Percentiles rank a stretch among this genome's conserved stretches.
These are phyloP conservation scores for Fusarium sublunatum DNA, from an alignment of 2,329 filamentous ascomycete genomes.

Conservation along the genomic window DNA sequence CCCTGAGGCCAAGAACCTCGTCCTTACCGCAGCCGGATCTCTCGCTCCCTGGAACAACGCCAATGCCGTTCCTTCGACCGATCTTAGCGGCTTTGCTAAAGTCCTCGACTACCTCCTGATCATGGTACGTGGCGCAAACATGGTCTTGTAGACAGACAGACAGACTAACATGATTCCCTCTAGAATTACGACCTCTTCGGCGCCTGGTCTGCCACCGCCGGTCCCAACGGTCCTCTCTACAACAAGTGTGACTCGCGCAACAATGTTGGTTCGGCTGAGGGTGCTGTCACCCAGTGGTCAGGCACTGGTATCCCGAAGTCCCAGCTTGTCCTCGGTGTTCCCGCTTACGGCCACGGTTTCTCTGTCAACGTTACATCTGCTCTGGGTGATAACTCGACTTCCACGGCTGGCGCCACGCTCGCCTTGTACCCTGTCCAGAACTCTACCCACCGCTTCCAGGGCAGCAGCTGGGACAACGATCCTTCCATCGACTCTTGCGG, in stretches of 20 bases:
- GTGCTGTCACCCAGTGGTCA: conserved; percentile 25
- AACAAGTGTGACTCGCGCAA: conserved; percentile 30
- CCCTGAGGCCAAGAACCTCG: conserved; percentile 22
- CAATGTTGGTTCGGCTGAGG: conserved; percentile 29
- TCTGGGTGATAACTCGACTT: background rate
- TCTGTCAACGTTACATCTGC: conserved; percentile 30
- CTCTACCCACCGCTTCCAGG: conserved; percentile 37
- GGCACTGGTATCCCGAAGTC: conserved; percentile 31
- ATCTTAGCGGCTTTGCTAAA: conserved; percentile 30
- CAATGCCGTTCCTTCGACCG: conserved; percentile 16
- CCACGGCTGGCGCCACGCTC: conserved; percentile 14
- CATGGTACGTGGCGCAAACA: conserved; percentile 13
- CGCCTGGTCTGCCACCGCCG: conserved; percentile 30
- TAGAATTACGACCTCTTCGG: conserved; percentile 41
- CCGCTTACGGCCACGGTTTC: conserved; percentile 36
- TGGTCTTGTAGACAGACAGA: accelerated
- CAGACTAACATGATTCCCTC: background rate
- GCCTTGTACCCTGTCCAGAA: conserved; percentile 33
- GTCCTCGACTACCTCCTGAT: conserved; percentile 40
- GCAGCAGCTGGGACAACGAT: conserved; percentile 39
- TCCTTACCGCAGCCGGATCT: conserved; percentile 34
- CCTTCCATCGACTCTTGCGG: conserved; percentile 30
- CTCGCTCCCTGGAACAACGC: conserved; percentile 38
- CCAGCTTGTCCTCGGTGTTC: conserved; percentile 33
- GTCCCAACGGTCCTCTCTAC: conserved; percentile 29